Percentiles rank a stretch among this genome's conserved stretches.
Evolutionary conservation across 2,329 filamentous ascomycete genomes (phyloP).

Genomic region (Aspergillus pseudotamarii): DNA sequence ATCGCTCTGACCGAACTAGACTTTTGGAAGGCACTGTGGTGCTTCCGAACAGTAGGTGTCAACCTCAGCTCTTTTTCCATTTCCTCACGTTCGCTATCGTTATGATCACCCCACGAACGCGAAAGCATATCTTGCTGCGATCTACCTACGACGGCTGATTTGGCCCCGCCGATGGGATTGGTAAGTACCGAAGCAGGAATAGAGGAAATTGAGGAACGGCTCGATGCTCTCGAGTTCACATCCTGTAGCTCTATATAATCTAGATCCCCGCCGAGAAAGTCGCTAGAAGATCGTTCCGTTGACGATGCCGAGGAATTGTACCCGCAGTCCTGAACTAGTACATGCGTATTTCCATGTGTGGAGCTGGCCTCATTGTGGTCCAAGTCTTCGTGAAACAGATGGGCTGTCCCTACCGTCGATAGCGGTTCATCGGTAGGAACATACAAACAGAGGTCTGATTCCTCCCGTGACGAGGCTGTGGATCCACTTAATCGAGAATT

Average conservation of each 20-base stretch:
- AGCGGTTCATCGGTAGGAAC: not conserved
- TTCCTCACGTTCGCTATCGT: conserved; percentile 15
- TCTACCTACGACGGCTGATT: conserved; percentile 21
- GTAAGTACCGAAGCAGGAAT: conserved; percentile 43
- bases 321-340: conserved; percentile 29
- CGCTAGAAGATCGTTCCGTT: conserved; percentile 30
- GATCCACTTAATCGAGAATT: not conserved
- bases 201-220: conserved; percentile 46
- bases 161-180: conserved; percentile 32
- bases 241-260: conserved; percentile 31
- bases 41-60: conserved; percentile 34
- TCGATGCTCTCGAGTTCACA: conserved; percentile 36
- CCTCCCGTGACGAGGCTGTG: not conserved
- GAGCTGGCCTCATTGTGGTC: conserved; percentile 14
- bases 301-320: conserved; percentile 40
- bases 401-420: not conserved
- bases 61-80: conserved; percentile 23
- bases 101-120: conserved; percentile 23
- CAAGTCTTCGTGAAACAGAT: not conserved
- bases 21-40: conserved; percentile 45
- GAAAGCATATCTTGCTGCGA: conserved; percentile 22
- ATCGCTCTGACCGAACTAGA: conserved; percentile 49
- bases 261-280: conserved; percentile 27
- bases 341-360: conserved; percentile 23
- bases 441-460: not conserved